These are phyloP conservation scores for Populus ilicifolia DNA, from an alignment of 345 rosid genomes.

Conservation along the genomic window DNA sequence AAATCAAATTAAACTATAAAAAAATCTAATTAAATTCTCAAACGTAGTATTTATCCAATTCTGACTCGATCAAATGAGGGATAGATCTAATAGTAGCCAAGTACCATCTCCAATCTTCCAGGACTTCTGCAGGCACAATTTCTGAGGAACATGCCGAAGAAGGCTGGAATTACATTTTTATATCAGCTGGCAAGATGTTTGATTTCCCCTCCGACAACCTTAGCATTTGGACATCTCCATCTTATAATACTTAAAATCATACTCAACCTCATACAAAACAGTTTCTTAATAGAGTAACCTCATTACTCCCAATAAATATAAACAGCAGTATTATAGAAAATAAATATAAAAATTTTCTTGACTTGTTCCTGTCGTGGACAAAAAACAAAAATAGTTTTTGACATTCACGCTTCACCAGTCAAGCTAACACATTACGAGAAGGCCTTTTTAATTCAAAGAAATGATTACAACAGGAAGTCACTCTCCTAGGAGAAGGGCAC, in stretches of 20 bases:
- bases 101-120: slow-evolving; percentile 86
- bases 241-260: slow-evolving; percentile 78
- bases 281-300: neutral
- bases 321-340: neutral
- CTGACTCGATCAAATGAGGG: no score
- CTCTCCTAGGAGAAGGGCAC: no score
- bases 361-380: no score
- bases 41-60: no score
- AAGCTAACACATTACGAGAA: neutral
- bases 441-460: no score
- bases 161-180: slow-evolving; percentile 77
- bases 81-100: slow-evolving; percentile 47
- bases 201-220: slow-evolving; percentile 81
- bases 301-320: neutral
- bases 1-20: no score
- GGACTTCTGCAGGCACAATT: slow-evolving; percentile 40
- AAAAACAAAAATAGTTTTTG: neutral
- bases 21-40: no score
- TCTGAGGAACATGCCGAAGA: slow-evolving; percentile 36
- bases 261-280: slow-evolving; percentile 60
- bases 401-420: neutral
- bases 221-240: slow-evolving; percentile 80
- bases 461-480: no score
- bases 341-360: no score
- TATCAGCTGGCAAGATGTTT: slow-evolving; percentile 76